These are phyloP conservation scores for Millerago galiae DNA, from an alignment of 805 yeast species.

Conservation along the genomic window DNA sequence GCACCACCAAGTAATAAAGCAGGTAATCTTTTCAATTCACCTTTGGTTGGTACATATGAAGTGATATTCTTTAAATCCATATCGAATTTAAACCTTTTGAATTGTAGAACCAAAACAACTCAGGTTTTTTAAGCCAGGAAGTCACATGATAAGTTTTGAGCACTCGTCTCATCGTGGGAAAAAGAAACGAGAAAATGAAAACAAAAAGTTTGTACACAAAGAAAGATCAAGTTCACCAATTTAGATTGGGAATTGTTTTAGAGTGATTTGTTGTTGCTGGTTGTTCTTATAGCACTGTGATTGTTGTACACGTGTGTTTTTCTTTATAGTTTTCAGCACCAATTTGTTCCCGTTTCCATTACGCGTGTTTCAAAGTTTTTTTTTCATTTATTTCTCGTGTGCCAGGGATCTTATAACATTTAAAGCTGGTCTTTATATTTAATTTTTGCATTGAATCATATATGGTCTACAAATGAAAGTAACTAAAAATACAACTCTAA, in stretches of 20 bases:
- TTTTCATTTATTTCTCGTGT: too few species aligned
- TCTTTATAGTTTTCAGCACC: too few species aligned
- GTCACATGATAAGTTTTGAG: background rate
- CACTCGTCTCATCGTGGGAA: background rate
- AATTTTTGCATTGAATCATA: background rate
- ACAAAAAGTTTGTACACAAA: background rate
- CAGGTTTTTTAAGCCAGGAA: too few species aligned
- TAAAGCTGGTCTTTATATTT: background rate
- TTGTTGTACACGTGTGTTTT: too few species aligned
- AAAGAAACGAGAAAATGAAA: background rate
- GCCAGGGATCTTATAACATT: background rate
- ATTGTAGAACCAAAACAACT: too few species aligned
- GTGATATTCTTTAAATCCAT: conserved; percentile 16
- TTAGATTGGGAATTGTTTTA: too few species aligned
- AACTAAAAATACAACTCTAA: conserved; percentile 33
- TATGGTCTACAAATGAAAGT: background rate
- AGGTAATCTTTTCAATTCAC: conserved; percentile 33
- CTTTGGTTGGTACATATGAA: conserved; percentile 11
- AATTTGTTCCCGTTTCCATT: too few species aligned
- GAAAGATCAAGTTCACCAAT: too few species aligned
- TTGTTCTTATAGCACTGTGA: too few species aligned
- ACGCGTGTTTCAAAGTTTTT: too few species aligned
- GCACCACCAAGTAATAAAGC: conserved; percentile 84
- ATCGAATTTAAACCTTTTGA: too few species aligned
- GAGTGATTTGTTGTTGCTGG: too few species aligned